phyloP scores from a whole-genome alignment of 2,329 filamentous ascomycete genomes.

The Coniochaeta prunicola region DNA sequence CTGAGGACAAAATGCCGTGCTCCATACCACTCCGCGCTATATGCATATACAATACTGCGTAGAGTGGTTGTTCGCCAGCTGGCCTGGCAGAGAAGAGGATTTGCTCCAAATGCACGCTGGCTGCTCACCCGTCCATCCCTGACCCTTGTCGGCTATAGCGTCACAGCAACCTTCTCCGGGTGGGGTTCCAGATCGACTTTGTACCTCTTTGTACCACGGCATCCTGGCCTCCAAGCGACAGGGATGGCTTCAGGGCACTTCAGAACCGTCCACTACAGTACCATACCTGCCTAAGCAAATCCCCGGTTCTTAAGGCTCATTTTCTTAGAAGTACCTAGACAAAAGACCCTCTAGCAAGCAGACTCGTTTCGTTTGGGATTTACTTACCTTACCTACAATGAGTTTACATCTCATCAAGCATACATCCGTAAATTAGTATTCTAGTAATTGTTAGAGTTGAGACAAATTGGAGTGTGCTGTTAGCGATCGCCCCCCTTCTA shows the following conservation, averaged over 20 bases:
- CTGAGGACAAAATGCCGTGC: background rate
- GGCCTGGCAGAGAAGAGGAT: background rate
- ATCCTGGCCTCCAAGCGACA: background rate
- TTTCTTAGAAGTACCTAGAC: too few species aligned
- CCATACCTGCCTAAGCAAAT: too few species aligned
- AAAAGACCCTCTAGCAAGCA: too few species aligned
- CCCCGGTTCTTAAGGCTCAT: too few species aligned
- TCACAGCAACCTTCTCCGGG: background rate
- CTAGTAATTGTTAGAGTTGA: too few species aligned
- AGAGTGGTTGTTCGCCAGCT: background rate
- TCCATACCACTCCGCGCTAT: background rate
- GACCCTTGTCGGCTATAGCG: background rate
- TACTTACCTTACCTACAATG: too few species aligned
- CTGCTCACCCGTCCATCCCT: constrained; percentile 1
- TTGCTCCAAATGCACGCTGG: background rate
- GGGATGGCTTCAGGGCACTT: background rate
- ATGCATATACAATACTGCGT: background rate
- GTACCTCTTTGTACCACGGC: background rate
- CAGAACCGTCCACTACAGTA: background rate
- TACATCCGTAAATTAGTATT: too few species aligned
- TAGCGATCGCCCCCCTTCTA: too few species aligned
- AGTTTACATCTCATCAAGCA: too few species aligned
- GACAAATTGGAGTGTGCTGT: too few species aligned
- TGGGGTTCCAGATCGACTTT: background rate
- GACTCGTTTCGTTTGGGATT: too few species aligned